Evolutionary conservation across 495 filamentous ascomycete genomes (phyloP).

Genomic region (Neurospora discreta): DNA sequence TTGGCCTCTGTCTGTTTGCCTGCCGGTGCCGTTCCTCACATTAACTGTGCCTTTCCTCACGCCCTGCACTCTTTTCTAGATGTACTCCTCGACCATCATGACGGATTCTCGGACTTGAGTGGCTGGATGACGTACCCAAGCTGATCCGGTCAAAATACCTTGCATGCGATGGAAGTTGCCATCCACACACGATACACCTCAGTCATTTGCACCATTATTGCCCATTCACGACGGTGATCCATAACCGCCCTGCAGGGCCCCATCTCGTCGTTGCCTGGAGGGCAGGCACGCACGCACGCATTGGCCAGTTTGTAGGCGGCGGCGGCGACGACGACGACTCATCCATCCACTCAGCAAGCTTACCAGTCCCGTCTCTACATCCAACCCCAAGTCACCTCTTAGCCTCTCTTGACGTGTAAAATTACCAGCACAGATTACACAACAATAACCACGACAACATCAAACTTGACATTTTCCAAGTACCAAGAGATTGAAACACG

Average conservation of each 20-base stretch:
- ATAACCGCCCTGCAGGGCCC: not conserved
- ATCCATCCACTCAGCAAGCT: not conserved
- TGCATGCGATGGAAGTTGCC: not conserved
- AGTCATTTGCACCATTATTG: not conserved
- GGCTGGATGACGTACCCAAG: not conserved
- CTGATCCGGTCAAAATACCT: not conserved
- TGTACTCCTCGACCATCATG: not conserved
- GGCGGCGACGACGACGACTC: not conserved
- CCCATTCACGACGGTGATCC: not conserved
- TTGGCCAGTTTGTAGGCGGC: not conserved
- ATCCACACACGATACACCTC: not conserved
- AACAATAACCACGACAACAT: not conserved
- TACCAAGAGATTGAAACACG: not conserved
- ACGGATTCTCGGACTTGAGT: not conserved
- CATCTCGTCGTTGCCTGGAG: not conserved
- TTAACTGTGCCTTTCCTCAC: not conserved
- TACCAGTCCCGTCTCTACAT: not conserved
- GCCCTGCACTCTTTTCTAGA: not conserved
- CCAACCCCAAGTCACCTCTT: not conserved
- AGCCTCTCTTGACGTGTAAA: not conserved
- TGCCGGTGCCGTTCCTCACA: not conserved
- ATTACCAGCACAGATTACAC: not conserved
- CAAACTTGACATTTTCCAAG: not conserved
- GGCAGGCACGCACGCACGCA: not conserved
- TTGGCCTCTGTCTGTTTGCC: not conserved